Base-by-base conservation (phyloP, 1,284 basidiomycete species). In the Papiliotrema fonsecae region DNA sequence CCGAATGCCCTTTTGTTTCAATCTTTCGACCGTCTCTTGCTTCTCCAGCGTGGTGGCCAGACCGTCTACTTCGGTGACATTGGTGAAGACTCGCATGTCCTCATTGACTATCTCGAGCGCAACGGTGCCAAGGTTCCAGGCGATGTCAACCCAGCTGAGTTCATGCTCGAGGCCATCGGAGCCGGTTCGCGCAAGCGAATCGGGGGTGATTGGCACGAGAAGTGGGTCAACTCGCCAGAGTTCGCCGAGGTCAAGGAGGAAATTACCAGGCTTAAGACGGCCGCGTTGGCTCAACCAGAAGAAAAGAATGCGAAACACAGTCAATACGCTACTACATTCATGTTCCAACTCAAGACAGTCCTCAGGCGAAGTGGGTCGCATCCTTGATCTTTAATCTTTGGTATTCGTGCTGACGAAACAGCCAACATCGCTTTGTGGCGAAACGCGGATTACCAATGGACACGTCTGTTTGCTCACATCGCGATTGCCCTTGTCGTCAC, bases 401-500 rank as follows among this genome's bases (percentile, higher is more conserved):
- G 18, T 28, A 18, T 16, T 5, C 4, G n/a, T 26, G 40, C 51
- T 52, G 41, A 49, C 45, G n/a, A 2, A 21, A n/a, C 37, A 61
- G 55, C 91, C 65, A 84, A 85, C 65, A 67, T 78, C 22, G 83
- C 87, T 2, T 77, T 91, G 27, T 93, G 87, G 86, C 78, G 91
- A 50, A 88, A 91, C 56, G 75, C 77, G 35, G 77, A 79, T 42
- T 79, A 79, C 64, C 73, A 76, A 50, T 88, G 86, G 76, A 90
- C 84, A 40, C 82, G 90, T 43, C 76, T 92, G 38, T 89, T 90
- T 71, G 81, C 85, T 6, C 84, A 85, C 56, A 76, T 78, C 6
- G 81, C 85, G 64, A 85, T 93, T 54, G 85, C 87, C 6, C 76
- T 94, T 4, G 82, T 86, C 67, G 80, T 90, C 48, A 85, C 85